Base-by-base conservation (phyloP, 2,329 filamentous ascomycete species). In the Amauroascus niger region DNA sequence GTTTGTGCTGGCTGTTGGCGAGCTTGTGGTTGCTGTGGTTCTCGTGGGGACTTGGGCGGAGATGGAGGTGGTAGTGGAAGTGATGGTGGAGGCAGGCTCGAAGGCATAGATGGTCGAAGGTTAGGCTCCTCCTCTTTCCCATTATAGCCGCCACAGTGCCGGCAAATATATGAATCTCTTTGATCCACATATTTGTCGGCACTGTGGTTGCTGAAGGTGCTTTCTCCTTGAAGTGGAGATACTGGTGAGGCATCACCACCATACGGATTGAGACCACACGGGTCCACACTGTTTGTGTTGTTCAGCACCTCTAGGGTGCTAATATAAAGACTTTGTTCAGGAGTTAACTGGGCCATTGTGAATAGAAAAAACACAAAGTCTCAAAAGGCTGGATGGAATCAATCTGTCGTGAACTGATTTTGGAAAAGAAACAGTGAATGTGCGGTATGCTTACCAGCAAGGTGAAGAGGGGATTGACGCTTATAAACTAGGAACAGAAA, bases 291-390 rank as follows among this genome's bases (percentile, higher is more conserved):
- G 11, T 40, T 13, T 6, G 6, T 18, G 9, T 43, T 53, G 44
- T 43, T 44, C 11, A 43, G 13, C 44, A 41, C 13, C 44, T 49
- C 37, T 11, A 53, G 18, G 51, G 26, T 49, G 11, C 32, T 43
- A 26, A 53, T 11, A 43, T 41, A 53, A 16, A 53, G 22, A 33
- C 22, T 52, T 16, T 40, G 30, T 39, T 40, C 40, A 32, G 43
- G 28, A 26, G 28, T 14, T n/a, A 39, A 18, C 14, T 46, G 41
- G 20, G 6, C 24, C 50, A 53, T 47, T 28, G 41, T 39, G 20
- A 33, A 11, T 6, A 46, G 16, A 14, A 13, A 32, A 24, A 4
- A 11, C 13, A 13, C 13, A 13, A 14, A 35, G 40, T 6, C 2
- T n/a, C 4, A 14, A 16, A n/a, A 52, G 20, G 7, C 16, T 26